Evolutionary conservation across 2,329 filamentous ascomycete species (phyloP).

Genomic region (Fusarium gaditjirri): DNA sequence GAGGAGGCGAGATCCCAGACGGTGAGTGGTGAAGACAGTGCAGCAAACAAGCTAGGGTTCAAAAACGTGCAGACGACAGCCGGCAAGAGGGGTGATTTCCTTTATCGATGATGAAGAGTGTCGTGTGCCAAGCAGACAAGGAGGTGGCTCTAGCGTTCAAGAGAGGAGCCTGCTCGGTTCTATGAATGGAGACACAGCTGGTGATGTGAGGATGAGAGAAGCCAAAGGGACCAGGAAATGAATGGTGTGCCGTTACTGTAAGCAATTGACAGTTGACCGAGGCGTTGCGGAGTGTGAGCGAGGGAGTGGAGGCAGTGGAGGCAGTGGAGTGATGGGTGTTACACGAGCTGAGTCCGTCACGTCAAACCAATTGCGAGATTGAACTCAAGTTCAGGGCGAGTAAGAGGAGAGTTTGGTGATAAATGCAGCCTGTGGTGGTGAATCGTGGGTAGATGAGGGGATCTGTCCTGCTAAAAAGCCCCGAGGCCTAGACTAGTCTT

Average conservation of each 20-base stretch:
- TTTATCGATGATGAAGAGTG: constrained; percentile 46
- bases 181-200: constrained; percentile 24
- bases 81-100: constrained; percentile 37
- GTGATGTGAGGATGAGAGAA: constrained; percentile 29
- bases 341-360: constrained; percentile 38
- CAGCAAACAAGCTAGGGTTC: constrained; percentile 33
- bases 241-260: constrained; percentile 16
- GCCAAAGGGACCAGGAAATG: constrained; percentile 20
- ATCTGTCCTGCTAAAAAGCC: constrained; percentile 30
- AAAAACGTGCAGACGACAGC: constrained; percentile 35
- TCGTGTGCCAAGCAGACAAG: constrained; percentile 39
- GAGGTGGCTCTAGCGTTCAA: constrained; percentile 39
- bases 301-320: constrained; percentile 35
- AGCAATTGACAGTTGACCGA: constrained; percentile 30
- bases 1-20: constrained; percentile 34
- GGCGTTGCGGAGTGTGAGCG: constrained; percentile 19
- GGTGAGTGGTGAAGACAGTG: constrained; percentile 34
- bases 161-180: constrained; percentile 21
- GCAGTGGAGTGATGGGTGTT: constrained; percentile 25
- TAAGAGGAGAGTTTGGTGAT: constrained; percentile 30
- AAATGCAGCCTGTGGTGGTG: constrained; percentile 23
- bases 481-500: constrained; percentile 30
- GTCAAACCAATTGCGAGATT: constrained; percentile 9
- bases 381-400: constrained; percentile 7
- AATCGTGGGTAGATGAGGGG: constrained; percentile 9